Evolutionary conservation across 768 basidiomycete species (phyloP), one percentile per base, ranked within the genome.

Genomic region (Rhizopogon vesiculosus): DNA sequence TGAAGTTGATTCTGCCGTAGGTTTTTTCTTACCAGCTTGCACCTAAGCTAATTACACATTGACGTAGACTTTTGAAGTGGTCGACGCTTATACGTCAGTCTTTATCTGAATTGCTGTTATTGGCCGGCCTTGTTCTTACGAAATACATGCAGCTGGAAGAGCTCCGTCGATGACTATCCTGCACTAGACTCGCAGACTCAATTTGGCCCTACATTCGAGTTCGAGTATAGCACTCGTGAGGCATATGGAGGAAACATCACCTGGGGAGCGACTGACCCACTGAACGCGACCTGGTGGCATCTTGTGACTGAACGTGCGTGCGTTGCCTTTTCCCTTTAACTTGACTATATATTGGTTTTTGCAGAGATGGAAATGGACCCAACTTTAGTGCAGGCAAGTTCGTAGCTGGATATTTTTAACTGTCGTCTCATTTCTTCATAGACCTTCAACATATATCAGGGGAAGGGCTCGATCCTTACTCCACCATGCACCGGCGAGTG

Each of bases 241-340:
- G 74, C 84, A 0, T 91, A 89, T 56, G 89, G 87, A 33, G 64
- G 62, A 39, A 80, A 69, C 52, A 68, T 76, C 1, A 74, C 78
- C 35, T 91, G 89, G 89, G 73, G 76, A 28, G 65, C 71, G 3
- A 73, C 76, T 53, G 87, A 87, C 64, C 89, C 89, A 0, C 69
- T 91, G 58, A 91, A 91, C 57, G 86, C 86, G 7, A 90, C 89
- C 9, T 91, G 86, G 84, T 91, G 89, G 89, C 89, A 90, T 61
- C 79, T 69, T 45, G 86, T 91, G 42, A 90, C 89, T 9, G 87
- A 89, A 70, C 78, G 86, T 84, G 54, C 59, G 77, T 71, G 56
- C 38, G 35, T 33, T 22, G 7, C 46, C 28, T 31, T 29, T 22
- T 49, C 33, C 19, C 12, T 50, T 3, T 50, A 48, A 29, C 39